Base-by-base conservation (phyloP, 2,329 filamentous ascomycete species). In the Trichoderma sp. region DNA sequence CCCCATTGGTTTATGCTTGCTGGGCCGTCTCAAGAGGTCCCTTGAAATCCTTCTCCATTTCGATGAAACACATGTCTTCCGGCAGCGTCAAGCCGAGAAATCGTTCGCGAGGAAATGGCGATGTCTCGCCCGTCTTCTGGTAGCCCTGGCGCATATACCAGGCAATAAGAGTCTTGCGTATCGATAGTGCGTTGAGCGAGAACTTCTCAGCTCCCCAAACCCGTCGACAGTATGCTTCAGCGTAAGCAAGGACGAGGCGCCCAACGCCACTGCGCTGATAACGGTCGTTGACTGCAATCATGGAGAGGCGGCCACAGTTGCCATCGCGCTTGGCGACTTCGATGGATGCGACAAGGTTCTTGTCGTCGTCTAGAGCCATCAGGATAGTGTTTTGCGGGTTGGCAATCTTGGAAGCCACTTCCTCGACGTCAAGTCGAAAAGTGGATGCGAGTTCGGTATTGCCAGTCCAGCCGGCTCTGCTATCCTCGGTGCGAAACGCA, bases 341-440 rank as follows among this genome's bases (percentile, higher is more conserved):
- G 61, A 78, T 71, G 37, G 75, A 76, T 11, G 71, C 79, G 10
- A 79, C 73, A 7, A 79, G 69, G 0, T 35, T 37, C 52, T 70
- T 70, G 5, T 72, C 35, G 16, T 67, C 7, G 24, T 65, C 58
- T 11, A 57, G 14, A 33, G 75, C 78, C 33, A 79, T 74, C 3
- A 82, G 64, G n/a, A 79, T 74, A 0, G 68, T 76, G 10, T 73
- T 72, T 21, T 79, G 73, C 0, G 75, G 73, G 0, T 72, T 72
- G 16, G 62, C 57, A 60, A 83, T 80, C 4, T 81, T 86, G 13
- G 91, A 87, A 0, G 88, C 88, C 24, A 84, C 77, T 76, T 91
- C 88, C 69, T 90, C 87, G 74, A 92, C 90, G 61, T 86, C 84
- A 2, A 91, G 90, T 2, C 87, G 90, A 79, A 92, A 93, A 61